phyloP scores from a whole-genome alignment of 148 eudicot genomes.

The Arbutus unedo region DNA sequence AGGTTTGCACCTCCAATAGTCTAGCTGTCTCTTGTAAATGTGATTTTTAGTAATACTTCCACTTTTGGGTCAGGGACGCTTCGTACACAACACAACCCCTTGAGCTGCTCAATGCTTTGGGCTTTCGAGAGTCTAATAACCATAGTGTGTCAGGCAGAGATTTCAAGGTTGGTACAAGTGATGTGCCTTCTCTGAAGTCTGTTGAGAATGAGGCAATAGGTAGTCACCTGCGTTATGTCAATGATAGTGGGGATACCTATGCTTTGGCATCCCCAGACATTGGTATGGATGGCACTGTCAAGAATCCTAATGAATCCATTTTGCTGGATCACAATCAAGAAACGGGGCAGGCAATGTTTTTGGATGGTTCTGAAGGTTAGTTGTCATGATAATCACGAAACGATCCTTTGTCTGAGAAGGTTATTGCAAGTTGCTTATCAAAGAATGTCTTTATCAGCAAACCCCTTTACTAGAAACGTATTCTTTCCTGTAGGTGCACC shows the following conservation, averaged over 20 bases:
- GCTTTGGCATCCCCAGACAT: slow-evolving; percentile 15
- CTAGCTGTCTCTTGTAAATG: background rate
- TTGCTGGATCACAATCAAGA: slow-evolving; percentile 33
- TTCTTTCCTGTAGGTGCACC: slow-evolving; percentile 50
- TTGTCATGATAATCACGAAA: background rate
- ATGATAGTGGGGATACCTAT: slow-evolving; percentile 32
- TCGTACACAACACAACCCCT: slow-evolving; percentile 93
- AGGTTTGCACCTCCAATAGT: slow-evolving; percentile 46
- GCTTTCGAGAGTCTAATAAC: slow-evolving; percentile 50
- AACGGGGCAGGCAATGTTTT: slow-evolving; percentile 18
- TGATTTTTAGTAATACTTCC: background rate
- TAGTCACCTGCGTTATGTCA: slow-evolving; percentile 26
- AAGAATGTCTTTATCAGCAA: slow-evolving; percentile 2
- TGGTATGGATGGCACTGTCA: slow-evolving; percentile 25
- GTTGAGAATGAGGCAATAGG: slow-evolving; percentile 28
- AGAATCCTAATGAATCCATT: slow-evolving; percentile 16
- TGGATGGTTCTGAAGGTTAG: slow-evolving; percentile 74
- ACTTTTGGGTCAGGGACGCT: slow-evolving; percentile 72
- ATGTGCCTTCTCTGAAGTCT: slow-evolving; percentile 25
- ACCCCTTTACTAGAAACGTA: background rate
- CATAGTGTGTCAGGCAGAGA: slow-evolving; percentile 39
- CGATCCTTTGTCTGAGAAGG: background rate
- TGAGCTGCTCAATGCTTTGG: slow-evolving; percentile 85
- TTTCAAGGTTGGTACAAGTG: slow-evolving; percentile 34
- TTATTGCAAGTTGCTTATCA: slow-evolving; percentile 5